Evolutionary conservation across 2,329 filamentous ascomycete species (phyloP).

Genomic region (Colletotrichum nymphaeae): DNA sequence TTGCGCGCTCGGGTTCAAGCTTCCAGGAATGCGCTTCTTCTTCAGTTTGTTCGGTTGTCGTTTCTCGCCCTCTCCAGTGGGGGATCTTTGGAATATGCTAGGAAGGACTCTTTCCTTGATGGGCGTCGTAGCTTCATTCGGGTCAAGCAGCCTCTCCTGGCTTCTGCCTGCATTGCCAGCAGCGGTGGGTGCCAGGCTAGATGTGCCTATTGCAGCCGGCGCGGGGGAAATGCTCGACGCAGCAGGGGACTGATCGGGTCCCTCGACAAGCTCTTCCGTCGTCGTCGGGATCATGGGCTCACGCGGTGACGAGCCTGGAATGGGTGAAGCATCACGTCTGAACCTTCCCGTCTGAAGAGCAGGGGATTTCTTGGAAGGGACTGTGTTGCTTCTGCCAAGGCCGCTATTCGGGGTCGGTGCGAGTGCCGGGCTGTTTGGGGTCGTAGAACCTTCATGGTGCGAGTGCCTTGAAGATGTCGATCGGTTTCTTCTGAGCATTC

Average conservation of each 20-base stretch:
- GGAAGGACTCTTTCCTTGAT: slow-evolving; percentile 75
- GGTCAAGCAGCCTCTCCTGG: slow-evolving; percentile 60
- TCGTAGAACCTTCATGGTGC: slow-evolving; percentile 77
- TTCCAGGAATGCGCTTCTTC: slow-evolving; percentile 84
- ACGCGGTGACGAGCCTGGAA: slow-evolving; percentile 46
- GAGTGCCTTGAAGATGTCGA: slow-evolving; percentile 94
- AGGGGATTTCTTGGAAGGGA: slow-evolving; percentile 91
- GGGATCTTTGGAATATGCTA: slow-evolving; percentile 77
- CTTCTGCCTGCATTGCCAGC: slow-evolving; percentile 53
- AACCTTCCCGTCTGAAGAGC: slow-evolving; percentile 76
- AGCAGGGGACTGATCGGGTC: slow-evolving; percentile 23
- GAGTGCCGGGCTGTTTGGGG: slow-evolving; percentile 72
- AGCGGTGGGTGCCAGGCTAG: slow-evolving; percentile 43
- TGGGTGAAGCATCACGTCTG: slow-evolving; percentile 43
- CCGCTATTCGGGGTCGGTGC: slow-evolving; percentile 66
- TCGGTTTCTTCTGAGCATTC: slow-evolving; percentile 84
- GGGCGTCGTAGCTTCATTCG: slow-evolving; percentile 62
- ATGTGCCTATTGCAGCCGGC: slow-evolving; percentile 41
- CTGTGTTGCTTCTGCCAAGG: slow-evolving; percentile 82
- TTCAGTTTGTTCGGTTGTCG: slow-evolving; percentile 89
- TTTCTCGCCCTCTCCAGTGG: slow-evolving; percentile 69
- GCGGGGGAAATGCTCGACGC: slow-evolving; percentile 42
- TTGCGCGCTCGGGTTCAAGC: slow-evolving; percentile 86
- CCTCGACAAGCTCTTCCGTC: slow-evolving; percentile 29
- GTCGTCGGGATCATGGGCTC: slow-evolving; percentile 48